Evolutionary conservation across 345 rosid species (phyloP), one percentile per base, ranked within the genome.

Genomic region (Arabis alpina): DNA sequence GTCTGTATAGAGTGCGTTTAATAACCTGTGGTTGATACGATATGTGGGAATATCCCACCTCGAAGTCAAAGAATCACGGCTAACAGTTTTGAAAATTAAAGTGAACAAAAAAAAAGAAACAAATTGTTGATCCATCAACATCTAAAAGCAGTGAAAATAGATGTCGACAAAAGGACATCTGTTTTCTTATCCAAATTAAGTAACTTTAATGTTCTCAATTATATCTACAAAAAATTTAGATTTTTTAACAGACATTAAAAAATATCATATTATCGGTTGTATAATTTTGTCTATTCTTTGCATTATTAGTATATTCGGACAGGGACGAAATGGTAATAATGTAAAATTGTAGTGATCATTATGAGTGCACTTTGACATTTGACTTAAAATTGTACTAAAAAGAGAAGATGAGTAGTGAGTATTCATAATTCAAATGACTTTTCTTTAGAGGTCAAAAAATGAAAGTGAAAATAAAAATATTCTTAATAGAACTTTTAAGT

Each of bases 381-480:
- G 66, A 73, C 66, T 65, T 57, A n/a, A 48, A 56, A 72, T 49
- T 57, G 49, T 39, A 49, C 41, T 19, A 62, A 44, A 27, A 28
- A 28, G 4, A 28, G 32, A 19, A 19, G 23, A 19, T 19, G 23
- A n/a, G n/a, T n/a, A n/a, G n/a, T n/a, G 42, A 40, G 32, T 24
- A 13, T 8, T 57, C 59, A 73, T 65, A 19, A 64, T 56, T 55
- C 44, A 64, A 40, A 73, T 73, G 77, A 73, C 71, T 41, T 34
- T 43, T 53, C 25, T 12, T 28, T 2, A 25, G 4, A 47, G 5
- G 58, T 72, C 59, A 72, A 72, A 72, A 63, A 11, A 4, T 28
- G 14, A 72, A 27, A 45, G 27, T 50, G 23, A 23, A 47, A 16
- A 42, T 5, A 9, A 14, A 34, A 9, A 12, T 7, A 19, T 27